A percentile compares a stretch with the other conserved stretches of the same genome.
Evolutionary conservation across 352 stramenopile genomes (phyloP).

Genomic region (Pythium apleroticum): DNA sequence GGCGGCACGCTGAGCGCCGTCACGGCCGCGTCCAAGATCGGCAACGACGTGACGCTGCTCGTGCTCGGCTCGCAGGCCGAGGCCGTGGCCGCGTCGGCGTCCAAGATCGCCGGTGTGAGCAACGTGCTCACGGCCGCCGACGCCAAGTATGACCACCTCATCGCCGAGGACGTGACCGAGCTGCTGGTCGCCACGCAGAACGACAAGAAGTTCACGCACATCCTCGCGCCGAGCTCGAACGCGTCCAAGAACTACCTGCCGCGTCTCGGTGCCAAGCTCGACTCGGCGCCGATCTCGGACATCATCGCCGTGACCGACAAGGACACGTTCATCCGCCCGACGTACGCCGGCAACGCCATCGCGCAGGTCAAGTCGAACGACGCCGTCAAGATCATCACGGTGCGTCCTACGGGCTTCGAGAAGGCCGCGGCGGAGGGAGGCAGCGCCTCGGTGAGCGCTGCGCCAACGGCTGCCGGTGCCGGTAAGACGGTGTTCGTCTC

Average conservation of each 20-base stretch:
- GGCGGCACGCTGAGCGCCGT: slow-evolving; percentile 80
- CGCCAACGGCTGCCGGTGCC: slow-evolving; percentile 48
- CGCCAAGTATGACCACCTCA: slow-evolving; percentile 85
- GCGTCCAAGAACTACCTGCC: slow-evolving; percentile 97
- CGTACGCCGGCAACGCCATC: slow-evolving; percentile 87
- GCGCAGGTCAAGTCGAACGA: slow-evolving; percentile 89
- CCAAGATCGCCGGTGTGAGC: slow-evolving; percentile 77
- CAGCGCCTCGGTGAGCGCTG: slow-evolving; percentile 65
- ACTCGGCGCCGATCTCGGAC: slow-evolving; percentile 96
- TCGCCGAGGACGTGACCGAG: slow-evolving; percentile 87
- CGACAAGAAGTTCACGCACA: slow-evolving; percentile 82
- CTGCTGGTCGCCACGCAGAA: slow-evolving; percentile 70
- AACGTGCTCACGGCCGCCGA: slow-evolving; percentile 85
- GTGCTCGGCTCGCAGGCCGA: slow-evolving; percentile 70
- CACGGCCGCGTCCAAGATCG: slow-evolving; percentile 84
- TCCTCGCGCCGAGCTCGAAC: slow-evolving; percentile 95
- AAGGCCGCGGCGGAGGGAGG: slow-evolving; percentile 89
- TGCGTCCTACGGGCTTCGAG: slow-evolving; percentile 97
- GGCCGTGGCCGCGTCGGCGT: slow-evolving; percentile 55
- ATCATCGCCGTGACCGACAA: slow-evolving; percentile 90
- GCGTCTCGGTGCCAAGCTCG: slow-evolving; percentile 93
- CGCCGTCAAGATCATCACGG: slow-evolving; percentile 94
- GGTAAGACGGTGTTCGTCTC: slow-evolving; percentile 91
- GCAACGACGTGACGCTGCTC: slow-evolving; percentile 76
- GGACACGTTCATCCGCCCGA: slow-evolving; percentile 94